Evolutionary conservation across 495 filamentous ascomycete species (phyloP).

Genomic region (Lophiotrema nucula): DNA sequence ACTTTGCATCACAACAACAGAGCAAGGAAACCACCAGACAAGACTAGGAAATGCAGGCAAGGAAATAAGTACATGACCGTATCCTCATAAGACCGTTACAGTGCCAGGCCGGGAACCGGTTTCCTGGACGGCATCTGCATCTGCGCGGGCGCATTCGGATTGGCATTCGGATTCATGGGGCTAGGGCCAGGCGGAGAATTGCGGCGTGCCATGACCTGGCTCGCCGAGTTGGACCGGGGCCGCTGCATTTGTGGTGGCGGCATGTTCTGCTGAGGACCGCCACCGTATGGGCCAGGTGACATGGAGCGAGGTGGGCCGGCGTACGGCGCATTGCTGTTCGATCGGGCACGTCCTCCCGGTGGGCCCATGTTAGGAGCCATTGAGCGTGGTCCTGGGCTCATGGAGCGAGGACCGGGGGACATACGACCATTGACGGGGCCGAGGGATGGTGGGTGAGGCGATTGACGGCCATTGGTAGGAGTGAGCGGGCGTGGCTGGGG

Average conservation of each 20-base stretch:
- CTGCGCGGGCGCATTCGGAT: no score
- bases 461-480: conserved; percentile 32
- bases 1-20: no score
- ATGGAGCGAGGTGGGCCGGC: conserved; percentile 48
- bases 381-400: conserved; percentile 14
- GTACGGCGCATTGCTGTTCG: conserved; percentile 36
- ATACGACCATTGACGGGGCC: conserved; percentile 43
- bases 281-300: conserved; percentile 41
- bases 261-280: conserved; percentile 21
- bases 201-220: conserved; percentile 47
- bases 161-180: conserved; percentile 55
- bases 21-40: not conserved
- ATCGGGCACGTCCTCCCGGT: conserved; percentile 29
- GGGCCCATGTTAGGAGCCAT: conserved; percentile 12
- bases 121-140: conserved; percentile 37
- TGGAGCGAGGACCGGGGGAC: conserved; percentile 41
- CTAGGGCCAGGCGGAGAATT: conserved; percentile 59
- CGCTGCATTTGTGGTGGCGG: conserved; percentile 39
- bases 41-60: not conserved
- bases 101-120: conserved; percentile 42
- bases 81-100: conserved; percentile 30
- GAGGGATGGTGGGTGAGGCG: conserved; percentile 45
- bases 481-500: conserved; percentile 35
- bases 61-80: not conserved
- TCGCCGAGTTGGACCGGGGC: conserved; percentile 43